Evolutionary conservation across 2,329 filamentous ascomycete species (phyloP).

Genomic region (Annulohypoxylon truncatum): DNA sequence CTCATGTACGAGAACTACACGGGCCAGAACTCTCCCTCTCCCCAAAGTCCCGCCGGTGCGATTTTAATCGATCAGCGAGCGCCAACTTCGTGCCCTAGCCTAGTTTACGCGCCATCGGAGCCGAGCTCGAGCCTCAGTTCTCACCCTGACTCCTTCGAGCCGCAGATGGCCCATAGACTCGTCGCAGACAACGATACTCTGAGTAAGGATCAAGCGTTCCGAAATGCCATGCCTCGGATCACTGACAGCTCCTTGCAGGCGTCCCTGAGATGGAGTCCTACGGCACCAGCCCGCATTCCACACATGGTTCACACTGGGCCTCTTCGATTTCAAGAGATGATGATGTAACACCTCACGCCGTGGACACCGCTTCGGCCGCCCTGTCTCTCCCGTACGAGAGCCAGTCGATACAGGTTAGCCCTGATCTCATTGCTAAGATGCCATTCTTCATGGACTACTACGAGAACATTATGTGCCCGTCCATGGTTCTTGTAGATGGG

Average conservation of each 20-base stretch:
- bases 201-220: slow-evolving; percentile 59
- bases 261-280: slow-evolving; percentile 66
- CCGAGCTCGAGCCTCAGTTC: slow-evolving; percentile 70
- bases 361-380: slow-evolving; percentile 59
- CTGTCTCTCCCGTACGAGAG: slow-evolving; percentile 61
- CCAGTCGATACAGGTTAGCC: slow-evolving; percentile 63
- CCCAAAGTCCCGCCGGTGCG: slow-evolving; percentile 66
- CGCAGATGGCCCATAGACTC: slow-evolving; percentile 64
- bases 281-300: slow-evolving; percentile 62
- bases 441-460: slow-evolving; percentile 94
- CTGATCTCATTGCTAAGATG: slow-evolving; percentile 79
- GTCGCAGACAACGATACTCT: slow-evolving; percentile 67
- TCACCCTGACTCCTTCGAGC: slow-evolving; percentile 69
- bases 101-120: slow-evolving; percentile 71
- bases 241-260: slow-evolving; percentile 54
- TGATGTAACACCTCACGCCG: slow-evolving; percentile 55
- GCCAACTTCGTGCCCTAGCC: slow-evolving; percentile 70
- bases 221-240: slow-evolving; percentile 42
- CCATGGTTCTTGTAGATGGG: slow-evolving; percentile 90
- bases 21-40: slow-evolving; percentile 63
- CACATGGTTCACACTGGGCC: slow-evolving; percentile 59
- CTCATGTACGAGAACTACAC: slow-evolving; percentile 69
- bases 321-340: slow-evolving; percentile 59
- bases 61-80: slow-evolving; percentile 68
- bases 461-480: slow-evolving; percentile 89